Evolutionary conservation across 2,329 filamentous ascomycete genomes (phyloP).

Genomic region (Trichophyton rubrum): DNA sequence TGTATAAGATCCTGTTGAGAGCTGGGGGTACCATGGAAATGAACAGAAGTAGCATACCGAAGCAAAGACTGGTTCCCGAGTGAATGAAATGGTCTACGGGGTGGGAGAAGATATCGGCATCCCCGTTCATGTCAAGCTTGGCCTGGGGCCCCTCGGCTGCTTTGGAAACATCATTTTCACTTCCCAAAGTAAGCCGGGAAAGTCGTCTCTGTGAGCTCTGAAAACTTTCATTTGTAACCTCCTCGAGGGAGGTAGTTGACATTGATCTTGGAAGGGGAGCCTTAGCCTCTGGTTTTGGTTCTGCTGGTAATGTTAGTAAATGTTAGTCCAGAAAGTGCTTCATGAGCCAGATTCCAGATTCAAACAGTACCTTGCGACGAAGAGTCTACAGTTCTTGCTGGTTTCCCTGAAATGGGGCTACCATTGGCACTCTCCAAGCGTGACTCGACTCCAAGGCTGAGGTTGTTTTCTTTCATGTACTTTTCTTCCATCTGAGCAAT

Average conservation of each 20-base stretch:
- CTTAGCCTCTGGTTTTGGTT: not conserved
- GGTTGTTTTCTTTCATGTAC: constrained; percentile 29
- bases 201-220: not conserved
- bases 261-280: not conserved
- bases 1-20: constrained; percentile 71
- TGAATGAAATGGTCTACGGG: constrained; percentile 80
- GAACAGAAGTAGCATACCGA: constrained; percentile 70
- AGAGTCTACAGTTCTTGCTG: not conserved
- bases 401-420: not conserved
- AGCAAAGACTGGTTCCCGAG: constrained; percentile 78
- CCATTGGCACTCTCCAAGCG: not conserved
- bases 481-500: constrained; percentile 64
- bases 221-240: not conserved
- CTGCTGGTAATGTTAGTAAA: not conserved
- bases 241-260: not conserved
- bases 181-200: not conserved
- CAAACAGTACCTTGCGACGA: not conserved
- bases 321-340: not conserved
- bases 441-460: not conserved
- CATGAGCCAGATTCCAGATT: not conserved
- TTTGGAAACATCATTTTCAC: not conserved
- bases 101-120: constrained; percentile 55
- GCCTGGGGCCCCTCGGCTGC: not conserved
- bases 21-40: constrained; percentile 89
- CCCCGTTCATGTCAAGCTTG: constrained; percentile 18